These are phyloP conservation scores for Theobroma grandiflorum DNA, from an alignment of 441 rosid genomes.

Conservation along the genomic window DNA sequence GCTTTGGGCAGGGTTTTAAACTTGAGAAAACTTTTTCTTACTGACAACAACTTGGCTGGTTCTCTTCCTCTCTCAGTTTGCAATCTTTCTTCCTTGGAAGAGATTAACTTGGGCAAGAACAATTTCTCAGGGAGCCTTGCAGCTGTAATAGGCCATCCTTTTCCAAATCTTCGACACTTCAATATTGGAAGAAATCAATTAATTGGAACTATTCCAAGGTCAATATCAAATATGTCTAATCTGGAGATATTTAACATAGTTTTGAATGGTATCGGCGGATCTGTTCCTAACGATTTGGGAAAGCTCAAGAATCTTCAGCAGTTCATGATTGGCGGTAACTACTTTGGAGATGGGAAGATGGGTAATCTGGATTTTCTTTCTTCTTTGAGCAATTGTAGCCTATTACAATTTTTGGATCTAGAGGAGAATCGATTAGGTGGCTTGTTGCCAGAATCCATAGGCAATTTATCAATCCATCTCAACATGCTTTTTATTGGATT, in stretches of 20 bases:
- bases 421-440: constrained; percentile 29
- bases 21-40: background rate
- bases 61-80: too few relatives aligned
- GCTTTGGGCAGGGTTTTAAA: background rate
- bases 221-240: constrained; percentile 3
- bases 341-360: constrained; percentile 23
- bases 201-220: background rate
- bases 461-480: constrained; percentile 29
- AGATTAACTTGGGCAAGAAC: background rate
- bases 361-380: constrained; percentile 31
- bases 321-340: background rate
- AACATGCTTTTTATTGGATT: rapidly evolving
- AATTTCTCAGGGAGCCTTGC: background rate
- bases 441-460: constrained; percentile 25
- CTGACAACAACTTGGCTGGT: background rate
- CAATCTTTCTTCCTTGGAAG: background rate
- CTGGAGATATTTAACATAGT: background rate
- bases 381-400: constrained; percentile 33
- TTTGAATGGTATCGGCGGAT: background rate
- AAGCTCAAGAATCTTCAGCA: background rate
- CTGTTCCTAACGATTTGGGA: background rate
- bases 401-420: background rate
- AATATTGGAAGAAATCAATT: background rate
- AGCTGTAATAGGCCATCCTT: background rate
- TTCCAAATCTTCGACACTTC: background rate